Base-by-base conservation (phyloP, 2,329 filamentous ascomycete genomes). In the Neonectria neomacrospora region DNA sequence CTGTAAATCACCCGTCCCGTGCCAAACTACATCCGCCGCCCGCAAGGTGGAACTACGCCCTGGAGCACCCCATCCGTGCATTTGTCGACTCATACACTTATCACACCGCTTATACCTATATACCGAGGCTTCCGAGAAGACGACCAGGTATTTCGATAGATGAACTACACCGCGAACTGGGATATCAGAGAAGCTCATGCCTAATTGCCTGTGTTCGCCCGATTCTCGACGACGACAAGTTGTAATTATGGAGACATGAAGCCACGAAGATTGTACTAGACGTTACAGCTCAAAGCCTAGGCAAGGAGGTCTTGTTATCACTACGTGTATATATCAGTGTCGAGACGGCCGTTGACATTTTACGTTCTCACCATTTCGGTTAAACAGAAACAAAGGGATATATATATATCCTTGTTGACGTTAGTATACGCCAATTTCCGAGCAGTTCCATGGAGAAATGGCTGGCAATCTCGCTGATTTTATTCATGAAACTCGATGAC, bases 31-130 rank as follows among this genome's bases (percentile, higher is more conserved):
- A 16, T 20, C 16, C 26, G 37, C 16, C 26, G 37, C 4, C 16
- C n/a, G n/a, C 26, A 32, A 30, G 16, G 26, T 16, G 45, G 45
- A 22, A 50, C 16, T 32, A 20, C 47, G 10, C 30, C 26, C 34
- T 37, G 6, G 28, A 20, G 26, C 47, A 50, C 30, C 47, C 47
- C 26, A 50, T 50, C 47, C n/a, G 47, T 50, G 47, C 47, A 32
- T 34, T 50, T 12, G 28, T 30, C 47, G 44, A 34, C 44, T 48
- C 28, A 32, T 50, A 12, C 47, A 34, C 47, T 50, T 16, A 20
- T 50, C 47, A 50, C 47, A 50, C 47, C 47, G 47, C 47, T 7
- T 48, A 32, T 30, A 30, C 47, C 23, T 26, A 6, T 32, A 28
- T 47, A n/a, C 44, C 28, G n/a, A n/a, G n/a, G 47, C 28, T 20